Evolutionary conservation across 164 flowering plant genomes (phyloP).

Genomic region (Stephania japonica): DNA sequence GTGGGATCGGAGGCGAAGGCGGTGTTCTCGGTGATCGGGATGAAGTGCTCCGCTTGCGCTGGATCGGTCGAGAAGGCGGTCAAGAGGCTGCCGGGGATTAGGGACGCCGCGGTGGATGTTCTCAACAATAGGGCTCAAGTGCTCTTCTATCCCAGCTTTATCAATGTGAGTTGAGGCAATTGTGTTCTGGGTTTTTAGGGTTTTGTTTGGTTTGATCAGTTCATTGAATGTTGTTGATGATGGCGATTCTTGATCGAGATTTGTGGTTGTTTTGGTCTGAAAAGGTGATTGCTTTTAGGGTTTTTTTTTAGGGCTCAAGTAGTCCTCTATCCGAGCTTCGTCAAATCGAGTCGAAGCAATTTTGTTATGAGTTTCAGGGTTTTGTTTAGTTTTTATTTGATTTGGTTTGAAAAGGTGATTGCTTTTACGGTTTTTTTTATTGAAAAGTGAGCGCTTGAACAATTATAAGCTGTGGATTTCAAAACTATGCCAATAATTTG

Average conservation of each 20-base stretch:
- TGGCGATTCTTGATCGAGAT: no score
- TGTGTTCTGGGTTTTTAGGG: neutral
- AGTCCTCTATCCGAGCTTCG: no score
- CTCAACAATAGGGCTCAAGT: conserved; percentile 65
- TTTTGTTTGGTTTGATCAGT: neutral
- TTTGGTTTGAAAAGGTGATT: no score
- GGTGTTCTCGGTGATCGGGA: conserved; percentile 62
- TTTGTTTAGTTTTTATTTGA: no score
- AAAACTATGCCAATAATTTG: no score
- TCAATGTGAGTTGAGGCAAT: conserved; percentile 39
- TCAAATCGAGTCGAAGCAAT: no score
- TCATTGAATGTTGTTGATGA: no score
- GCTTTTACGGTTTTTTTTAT: no score
- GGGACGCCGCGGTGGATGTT: conserved; percentile 69
- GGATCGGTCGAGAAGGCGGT: conserved; percentile 80
- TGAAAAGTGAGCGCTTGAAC: neutral
- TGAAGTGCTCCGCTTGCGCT: conserved; percentile 89
- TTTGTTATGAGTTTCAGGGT: no score
- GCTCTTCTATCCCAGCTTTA: conserved; percentile 50
- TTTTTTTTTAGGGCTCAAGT: no score
- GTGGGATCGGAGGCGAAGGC: conserved; percentile 37
- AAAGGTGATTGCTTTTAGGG: no score
- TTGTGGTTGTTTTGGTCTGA: no score
- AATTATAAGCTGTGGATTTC: neutral
- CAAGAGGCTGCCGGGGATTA: conserved; percentile 75